Percentiles rank a stretch among this genome's conserved stretches.
phyloP scores from a whole-genome alignment of 2,329 filamentous ascomycete genomes.

The Penicillium sp. region DNA sequence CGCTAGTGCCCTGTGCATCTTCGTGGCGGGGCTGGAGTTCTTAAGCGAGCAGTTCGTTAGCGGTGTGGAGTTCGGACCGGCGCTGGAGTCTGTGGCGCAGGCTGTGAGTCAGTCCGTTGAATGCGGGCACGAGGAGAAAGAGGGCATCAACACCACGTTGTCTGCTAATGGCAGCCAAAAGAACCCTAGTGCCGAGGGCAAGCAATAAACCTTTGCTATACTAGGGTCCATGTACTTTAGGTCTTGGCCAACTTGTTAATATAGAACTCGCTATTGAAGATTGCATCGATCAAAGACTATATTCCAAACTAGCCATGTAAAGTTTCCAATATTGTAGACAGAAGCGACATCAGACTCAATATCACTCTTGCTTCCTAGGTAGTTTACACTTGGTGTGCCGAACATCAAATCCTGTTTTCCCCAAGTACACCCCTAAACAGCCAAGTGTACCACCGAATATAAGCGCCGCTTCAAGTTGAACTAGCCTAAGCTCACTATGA shows the following conservation, averaged over 20 bases:
- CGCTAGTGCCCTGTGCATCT: slow-evolving; percentile 80
- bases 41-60: slow-evolving; percentile 77
- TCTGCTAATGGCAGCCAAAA: slow-evolving; percentile 8
- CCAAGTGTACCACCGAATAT: too few species aligned
- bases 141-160: neutral
- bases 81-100: slow-evolving; percentile 16
- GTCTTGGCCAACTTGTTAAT: slow-evolving; percentile 9
- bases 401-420: neutral
- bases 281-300: neutral
- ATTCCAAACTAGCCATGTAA: neutral
- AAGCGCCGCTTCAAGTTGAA: too few species aligned
- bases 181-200: neutral
- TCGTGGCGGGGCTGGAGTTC: slow-evolving; percentile 81
- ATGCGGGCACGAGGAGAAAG: slow-evolving; percentile 13
- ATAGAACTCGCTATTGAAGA: slow-evolving; percentile 6
- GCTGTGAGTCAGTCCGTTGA: slow-evolving; percentile 19
- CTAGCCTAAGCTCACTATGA: too few species aligned
- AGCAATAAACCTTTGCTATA: neutral
- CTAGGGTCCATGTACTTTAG: slow-evolving; percentile 11
- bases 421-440: neutral
- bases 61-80: slow-evolving; percentile 59
- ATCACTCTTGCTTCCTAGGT: too few species aligned
- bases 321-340: neutral
- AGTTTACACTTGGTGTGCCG: too few species aligned
- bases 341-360: too few species aligned